A percentile compares a stretch with the other conserved stretches of the same genome.
phyloP scores from a whole-genome alignment of 1,284 basidiomycete genomes.

The Leccinum griseonigrum region DNA sequence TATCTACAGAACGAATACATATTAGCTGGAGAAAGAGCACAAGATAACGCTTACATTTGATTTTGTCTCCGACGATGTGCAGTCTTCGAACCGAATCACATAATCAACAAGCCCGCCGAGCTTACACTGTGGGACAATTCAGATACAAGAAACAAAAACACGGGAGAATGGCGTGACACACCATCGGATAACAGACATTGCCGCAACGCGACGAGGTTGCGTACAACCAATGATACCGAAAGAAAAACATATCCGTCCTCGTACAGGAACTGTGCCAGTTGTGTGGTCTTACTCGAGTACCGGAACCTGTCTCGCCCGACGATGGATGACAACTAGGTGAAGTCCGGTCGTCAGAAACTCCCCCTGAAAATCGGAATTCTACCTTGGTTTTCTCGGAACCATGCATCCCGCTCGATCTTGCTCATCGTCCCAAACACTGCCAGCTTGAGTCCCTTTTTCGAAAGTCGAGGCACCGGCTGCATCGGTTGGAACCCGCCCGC shows the following conservation, averaged over 20 bases:
- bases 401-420: conserved; percentile 79
- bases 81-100: conserved; percentile 97
- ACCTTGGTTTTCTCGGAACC: conserved; percentile 98
- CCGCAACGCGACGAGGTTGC: conserved; percentile 95
- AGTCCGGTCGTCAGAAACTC: background rate
- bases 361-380: background rate
- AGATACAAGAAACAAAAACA: background rate
- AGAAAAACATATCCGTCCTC: conserved; percentile 89
- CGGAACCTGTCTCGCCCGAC: conserved; percentile 96
- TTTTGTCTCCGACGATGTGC: conserved; percentile 90
- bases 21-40: conserved; percentile 5
- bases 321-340: conserved; percentile 63
- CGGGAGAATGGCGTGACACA: conserved; percentile 30
- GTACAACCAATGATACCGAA: conserved; percentile 94
- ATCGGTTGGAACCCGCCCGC: conserved; percentile 23
- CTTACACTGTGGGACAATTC: conserved; percentile 56
- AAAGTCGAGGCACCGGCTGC: conserved; percentile 49
- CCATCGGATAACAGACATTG: conserved; percentile 97
- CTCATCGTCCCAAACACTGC: conserved; percentile 73
- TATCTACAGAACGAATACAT: conserved; percentile 51
- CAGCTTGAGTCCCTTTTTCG: conserved; percentile 56
- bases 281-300: conserved; percentile 76
- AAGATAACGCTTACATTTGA: conserved; percentile 74
- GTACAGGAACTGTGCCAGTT: conserved; percentile 88
- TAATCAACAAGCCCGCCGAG: conserved; percentile 91